Evolutionary conservation across 2,329 filamentous ascomycete species (phyloP).

Genomic region (Cephalotrichum gorgonifer): DNA sequence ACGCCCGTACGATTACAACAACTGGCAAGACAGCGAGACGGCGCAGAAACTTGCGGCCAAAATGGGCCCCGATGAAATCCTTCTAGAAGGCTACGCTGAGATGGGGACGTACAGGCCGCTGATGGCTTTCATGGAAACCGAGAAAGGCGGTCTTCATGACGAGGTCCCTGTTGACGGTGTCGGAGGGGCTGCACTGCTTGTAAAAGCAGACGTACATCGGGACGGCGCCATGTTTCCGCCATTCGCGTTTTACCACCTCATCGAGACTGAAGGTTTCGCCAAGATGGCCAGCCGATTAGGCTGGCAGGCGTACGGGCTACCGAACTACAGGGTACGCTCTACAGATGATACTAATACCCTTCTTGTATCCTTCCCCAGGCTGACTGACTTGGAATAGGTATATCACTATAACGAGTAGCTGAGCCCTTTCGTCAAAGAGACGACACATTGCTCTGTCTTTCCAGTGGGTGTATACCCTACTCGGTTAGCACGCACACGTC

Average conservation of each 20-base stretch:
- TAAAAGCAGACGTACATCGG: slow-evolving; percentile 93
- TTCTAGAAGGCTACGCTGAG: slow-evolving; percentile 87
- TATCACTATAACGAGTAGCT: slow-evolving; percentile 81
- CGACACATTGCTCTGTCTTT: not conserved
- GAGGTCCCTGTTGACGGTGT: slow-evolving; percentile 83
- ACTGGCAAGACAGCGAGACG: slow-evolving; percentile 82
- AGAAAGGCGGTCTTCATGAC: slow-evolving; percentile 43
- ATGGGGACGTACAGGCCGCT: slow-evolving; percentile 85
- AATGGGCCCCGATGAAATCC: slow-evolving; percentile 85
- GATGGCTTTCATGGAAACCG: slow-evolving; percentile 72
- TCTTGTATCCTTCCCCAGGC: not conserved
- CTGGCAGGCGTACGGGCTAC: slow-evolving; percentile 78
- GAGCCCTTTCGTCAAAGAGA: not conserved
- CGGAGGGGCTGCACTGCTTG: slow-evolving; percentile 81
- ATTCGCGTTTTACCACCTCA: slow-evolving; percentile 91
- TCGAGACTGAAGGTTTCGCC: slow-evolving; percentile 96
- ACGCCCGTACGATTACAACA: slow-evolving; percentile 93
- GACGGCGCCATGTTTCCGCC: slow-evolving; percentile 98
- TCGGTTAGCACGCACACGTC: no score
- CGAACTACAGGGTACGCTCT: slow-evolving; percentile 80
- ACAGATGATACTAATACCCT: not conserved
- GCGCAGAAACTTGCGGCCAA: slow-evolving; percentile 64
- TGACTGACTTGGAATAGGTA: slow-evolving; percentile 40
- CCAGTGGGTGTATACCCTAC: not conserved
- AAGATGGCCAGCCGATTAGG: slow-evolving; percentile 90